phyloP scores from a whole-genome alignment of 306 rosid species.

The Datisca glomerata region DNA sequence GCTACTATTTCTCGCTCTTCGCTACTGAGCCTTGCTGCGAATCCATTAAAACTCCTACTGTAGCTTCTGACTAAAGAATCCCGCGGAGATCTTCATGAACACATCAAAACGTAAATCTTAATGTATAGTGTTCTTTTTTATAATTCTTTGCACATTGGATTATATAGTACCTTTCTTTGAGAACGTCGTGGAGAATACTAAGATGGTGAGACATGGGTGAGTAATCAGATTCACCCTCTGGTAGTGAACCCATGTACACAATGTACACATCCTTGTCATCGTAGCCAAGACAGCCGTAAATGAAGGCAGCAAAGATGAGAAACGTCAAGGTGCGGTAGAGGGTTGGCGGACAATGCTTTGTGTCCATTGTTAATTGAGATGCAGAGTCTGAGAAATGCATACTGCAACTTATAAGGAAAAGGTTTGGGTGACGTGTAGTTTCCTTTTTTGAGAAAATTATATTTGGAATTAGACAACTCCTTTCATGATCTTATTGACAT shows the following conservation, averaged over 20 bases:
- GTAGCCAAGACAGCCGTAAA: background rate
- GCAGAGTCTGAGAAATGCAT: background rate
- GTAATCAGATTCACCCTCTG: background rate
- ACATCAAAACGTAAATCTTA: background rate
- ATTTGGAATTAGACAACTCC: too few relatives aligned
- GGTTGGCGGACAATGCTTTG: background rate
- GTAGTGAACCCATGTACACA: background rate
- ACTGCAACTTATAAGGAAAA: too few relatives aligned
- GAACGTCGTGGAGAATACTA: constrained; percentile 1
- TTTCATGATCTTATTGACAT: too few relatives aligned
- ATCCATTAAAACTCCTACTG: constrained; percentile 1
- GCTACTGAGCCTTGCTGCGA: background rate
- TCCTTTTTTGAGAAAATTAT: background rate
- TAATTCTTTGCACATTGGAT: too few relatives aligned
- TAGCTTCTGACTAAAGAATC: background rate
- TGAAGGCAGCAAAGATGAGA: background rate
- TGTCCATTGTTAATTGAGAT: background rate
- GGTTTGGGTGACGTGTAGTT: background rate
- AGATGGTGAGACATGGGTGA: background rate
- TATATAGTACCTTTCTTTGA: background rate
- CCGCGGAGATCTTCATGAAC: background rate
- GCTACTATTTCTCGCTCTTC: background rate
- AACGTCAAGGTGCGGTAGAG: background rate
- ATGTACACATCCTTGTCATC: background rate
- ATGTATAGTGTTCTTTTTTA: background rate